Percentiles rank a stretch among this genome's conserved stretches.
Conservation (phyloP, 495 filamentous ascomycete genomes). For the Jackrogersella minutella region DNA sequence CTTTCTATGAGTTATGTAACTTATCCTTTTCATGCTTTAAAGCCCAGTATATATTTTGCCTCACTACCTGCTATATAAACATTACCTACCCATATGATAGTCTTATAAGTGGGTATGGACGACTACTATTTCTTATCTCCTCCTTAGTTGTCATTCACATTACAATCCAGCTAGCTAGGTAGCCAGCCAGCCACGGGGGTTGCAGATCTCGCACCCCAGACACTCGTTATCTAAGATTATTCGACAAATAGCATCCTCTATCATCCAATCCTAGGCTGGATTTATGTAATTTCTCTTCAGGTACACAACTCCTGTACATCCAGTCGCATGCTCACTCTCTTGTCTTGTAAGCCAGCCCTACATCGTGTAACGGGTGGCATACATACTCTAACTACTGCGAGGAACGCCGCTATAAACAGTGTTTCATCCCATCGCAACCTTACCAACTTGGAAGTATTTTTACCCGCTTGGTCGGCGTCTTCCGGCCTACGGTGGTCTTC, state of each 20-base stretch:
- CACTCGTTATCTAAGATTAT: conserved; percentile 22
- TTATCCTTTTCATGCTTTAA: background rate
- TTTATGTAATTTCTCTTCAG: conserved; percentile 11
- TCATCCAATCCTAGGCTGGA: conserved; percentile 1
- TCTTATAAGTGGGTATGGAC: conserved; percentile 3
- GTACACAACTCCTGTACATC: conserved; percentile 10
- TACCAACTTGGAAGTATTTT: background rate
- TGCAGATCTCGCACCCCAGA: conserved; percentile 15
- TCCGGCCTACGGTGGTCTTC: conserved; percentile 21
- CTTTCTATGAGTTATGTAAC: background rate
- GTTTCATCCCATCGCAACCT: conserved; percentile 5
- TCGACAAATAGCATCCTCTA: conserved; percentile 19
- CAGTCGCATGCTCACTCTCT: conserved; percentile 12
- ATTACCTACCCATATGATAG: background rate
- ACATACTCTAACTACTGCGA: conserved; percentile 15
- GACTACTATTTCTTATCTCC: conserved; percentile 2
- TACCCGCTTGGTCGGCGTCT: conserved; percentile 20
- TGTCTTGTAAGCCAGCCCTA: conserved; percentile 15
- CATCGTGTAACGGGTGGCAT: conserved; percentile 8
- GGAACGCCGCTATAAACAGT: conserved; percentile 24
- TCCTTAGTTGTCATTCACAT: conserved; percentile 13
- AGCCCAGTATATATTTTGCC: background rate
- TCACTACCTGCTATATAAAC: background rate
- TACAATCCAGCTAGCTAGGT: conserved; percentile 6
- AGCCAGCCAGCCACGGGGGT: conserved; percentile 9